These are phyloP conservation scores for Limnanthes douglasii DNA, from an alignment of 345 rosid species.

Conservation along the genomic window DNA sequence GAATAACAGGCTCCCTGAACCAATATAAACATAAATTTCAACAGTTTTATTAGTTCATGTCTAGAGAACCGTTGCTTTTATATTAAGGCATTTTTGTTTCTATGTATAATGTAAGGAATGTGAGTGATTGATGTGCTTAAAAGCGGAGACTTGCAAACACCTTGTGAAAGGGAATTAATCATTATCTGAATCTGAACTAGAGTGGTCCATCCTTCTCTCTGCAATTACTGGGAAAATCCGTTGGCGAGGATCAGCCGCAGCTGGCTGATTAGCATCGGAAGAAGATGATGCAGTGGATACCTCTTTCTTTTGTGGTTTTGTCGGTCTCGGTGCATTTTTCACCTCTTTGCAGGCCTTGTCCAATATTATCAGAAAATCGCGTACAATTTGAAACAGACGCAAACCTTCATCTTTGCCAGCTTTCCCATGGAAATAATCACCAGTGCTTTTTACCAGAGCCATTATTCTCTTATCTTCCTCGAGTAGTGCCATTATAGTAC, in stretches of 20 bases:
- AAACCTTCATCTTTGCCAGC: slow-evolving; percentile 85
- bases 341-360: slow-evolving; percentile 84
- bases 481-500: slow-evolving; percentile 36
- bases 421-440: slow-evolving; percentile 96
- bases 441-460: slow-evolving; percentile 79
- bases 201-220: slow-evolving; percentile 32
- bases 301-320: slow-evolving; percentile 35
- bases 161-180: too few relatives aligned
- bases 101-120: too few relatives aligned
- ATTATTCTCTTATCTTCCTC: slow-evolving; percentile 84
- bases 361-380: slow-evolving; percentile 73
- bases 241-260: slow-evolving; percentile 35
- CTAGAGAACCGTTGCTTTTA: too few relatives aligned
- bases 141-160: too few relatives aligned
- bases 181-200: slow-evolving; percentile 56
- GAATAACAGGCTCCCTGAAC: too few relatives aligned
- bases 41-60: too few relatives aligned
- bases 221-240: slow-evolving; percentile 68
- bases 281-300: slow-evolving; percentile 30
- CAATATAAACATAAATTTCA: too few relatives aligned
- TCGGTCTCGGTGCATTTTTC: slow-evolving; percentile 33
- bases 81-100: too few relatives aligned
- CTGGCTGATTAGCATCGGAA: slow-evolving; percentile 23
- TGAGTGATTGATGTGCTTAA: too few relatives aligned
- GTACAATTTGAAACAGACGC: slow-evolving; percentile 56